Percentiles rank a stretch among this genome's conserved stretches.
Evolutionary conservation across 352 stramenopile genomes (phyloP).

Genomic region (Phytophthora chlamydospora): DNA sequence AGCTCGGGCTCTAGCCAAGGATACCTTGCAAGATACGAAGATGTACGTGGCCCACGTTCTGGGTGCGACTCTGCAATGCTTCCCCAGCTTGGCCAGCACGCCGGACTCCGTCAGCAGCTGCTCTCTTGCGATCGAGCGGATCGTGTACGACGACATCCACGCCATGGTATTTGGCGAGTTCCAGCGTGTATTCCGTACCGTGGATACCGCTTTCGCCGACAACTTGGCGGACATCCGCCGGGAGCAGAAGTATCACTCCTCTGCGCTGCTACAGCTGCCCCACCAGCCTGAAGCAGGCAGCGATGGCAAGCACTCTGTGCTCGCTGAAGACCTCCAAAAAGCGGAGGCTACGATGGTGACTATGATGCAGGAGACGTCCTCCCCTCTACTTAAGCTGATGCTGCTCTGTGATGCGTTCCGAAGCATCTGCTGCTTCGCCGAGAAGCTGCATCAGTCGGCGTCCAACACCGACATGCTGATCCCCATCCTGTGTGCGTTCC

Average conservation of each 20-base stretch:
- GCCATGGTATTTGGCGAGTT: conserved; percentile 63
- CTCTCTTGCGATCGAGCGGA: conserved; percentile 60
- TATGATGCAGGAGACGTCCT: conserved; percentile 57
- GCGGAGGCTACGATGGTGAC: conserved; percentile 45
- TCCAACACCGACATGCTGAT: conserved; percentile 79
- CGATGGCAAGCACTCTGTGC: conserved; percentile 11
- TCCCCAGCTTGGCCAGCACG: conserved; percentile 63
- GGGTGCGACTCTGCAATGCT: conserved; percentile 63
- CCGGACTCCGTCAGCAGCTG: conserved; percentile 53
- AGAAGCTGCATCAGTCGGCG: conserved; percentile 62
- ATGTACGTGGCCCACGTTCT: conserved; percentile 72
- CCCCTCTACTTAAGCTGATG: conserved; percentile 69
- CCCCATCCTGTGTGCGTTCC: conserved; percentile 65
- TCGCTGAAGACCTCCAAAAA: conserved; percentile 47
- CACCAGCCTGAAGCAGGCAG: conserved; percentile 12
- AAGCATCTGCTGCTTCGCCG: conserved; percentile 67
- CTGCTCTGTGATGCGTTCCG: conserved; percentile 67
- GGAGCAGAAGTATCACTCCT: conserved; percentile 49
- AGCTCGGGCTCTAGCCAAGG: conserved; percentile 29
- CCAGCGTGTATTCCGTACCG: conserved; percentile 46
- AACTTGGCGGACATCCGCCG: conserved; percentile 58
- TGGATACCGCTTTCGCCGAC: conserved; percentile 49
- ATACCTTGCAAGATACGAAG: conserved; percentile 69
- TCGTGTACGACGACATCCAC: conserved; percentile 76
- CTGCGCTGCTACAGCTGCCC: conserved; percentile 24